Conservation (phyloP, 768 basidiomycete species). For the Kwoniella dejecticola region DNA sequence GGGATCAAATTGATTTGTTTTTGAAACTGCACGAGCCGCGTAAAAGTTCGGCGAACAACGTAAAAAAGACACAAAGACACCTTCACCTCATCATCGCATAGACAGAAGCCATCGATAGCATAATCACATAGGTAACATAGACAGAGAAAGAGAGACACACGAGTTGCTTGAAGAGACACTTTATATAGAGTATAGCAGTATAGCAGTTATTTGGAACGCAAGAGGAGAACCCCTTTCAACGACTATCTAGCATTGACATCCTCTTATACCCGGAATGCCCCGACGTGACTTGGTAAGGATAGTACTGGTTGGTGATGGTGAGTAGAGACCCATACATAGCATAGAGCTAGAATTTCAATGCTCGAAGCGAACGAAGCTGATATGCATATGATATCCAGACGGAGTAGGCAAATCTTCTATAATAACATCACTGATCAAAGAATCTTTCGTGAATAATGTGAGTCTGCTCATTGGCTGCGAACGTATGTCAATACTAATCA, state of each 20-base stretch:
- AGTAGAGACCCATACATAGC: constrained; percentile 5
- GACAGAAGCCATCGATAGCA: too few species aligned
- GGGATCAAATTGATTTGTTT: constrained; percentile 17
- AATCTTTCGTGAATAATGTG: constrained; percentile 87
- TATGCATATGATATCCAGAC: constrained; percentile 61
- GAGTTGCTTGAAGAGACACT: too few species aligned
- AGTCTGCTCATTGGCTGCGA: constrained; percentile 32
- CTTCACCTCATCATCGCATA: too few species aligned
- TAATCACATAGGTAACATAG: too few species aligned
- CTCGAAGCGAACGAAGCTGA: background rate
- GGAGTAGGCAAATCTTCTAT: constrained; percentile 98
- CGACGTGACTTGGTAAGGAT: constrained; percentile 49
- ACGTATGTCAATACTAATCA: too few species aligned
- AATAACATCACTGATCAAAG: constrained; percentile 94
- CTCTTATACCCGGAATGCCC: constrained; percentile 33
- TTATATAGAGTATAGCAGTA: too few species aligned
- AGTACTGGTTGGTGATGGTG: constrained; percentile 50
- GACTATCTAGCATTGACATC: background rate
- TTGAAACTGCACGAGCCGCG: background rate
- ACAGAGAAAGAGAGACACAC: too few species aligned
- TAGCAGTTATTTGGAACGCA: too few species aligned
- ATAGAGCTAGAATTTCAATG: too few species aligned
- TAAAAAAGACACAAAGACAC: too few species aligned
- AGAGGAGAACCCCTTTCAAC: too few species aligned
- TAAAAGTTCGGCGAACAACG: background rate